phyloP scores from a whole-genome alignment of 257 asterid genomes.

The Scutellaria baicalensis region DNA sequence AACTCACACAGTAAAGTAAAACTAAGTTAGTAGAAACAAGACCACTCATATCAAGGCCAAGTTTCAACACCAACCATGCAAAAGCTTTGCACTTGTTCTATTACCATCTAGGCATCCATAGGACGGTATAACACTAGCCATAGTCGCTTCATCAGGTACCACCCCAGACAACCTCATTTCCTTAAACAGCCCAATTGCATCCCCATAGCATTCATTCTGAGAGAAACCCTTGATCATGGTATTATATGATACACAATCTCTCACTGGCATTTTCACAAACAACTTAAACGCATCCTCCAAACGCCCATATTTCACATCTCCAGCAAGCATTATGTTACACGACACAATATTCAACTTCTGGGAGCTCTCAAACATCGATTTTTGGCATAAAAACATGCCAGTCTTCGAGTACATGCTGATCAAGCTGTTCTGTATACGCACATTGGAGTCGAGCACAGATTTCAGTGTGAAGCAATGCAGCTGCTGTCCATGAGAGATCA shows the following conservation, averaged over 20 bases:
- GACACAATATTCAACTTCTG: conserved; percentile 49
- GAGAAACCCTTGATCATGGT: conserved; percentile 78
- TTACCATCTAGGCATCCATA: conserved; percentile 35
- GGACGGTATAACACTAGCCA: conserved; percentile 68
- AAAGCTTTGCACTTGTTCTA: conserved; percentile 29
- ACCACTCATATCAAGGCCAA: conserved; percentile 51
- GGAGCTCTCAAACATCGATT: conserved; percentile 38
- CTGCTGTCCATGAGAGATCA: conserved; percentile 46
- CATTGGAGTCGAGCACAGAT: conserved; percentile 51
- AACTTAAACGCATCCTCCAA: conserved; percentile 48
- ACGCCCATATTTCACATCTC: conserved; percentile 39
- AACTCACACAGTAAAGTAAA: conserved; percentile 42
- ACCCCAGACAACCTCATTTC: conserved; percentile 64
- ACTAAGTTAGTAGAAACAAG: conserved; percentile 71
- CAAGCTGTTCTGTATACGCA: conserved; percentile 69
- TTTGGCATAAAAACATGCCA: conserved; percentile 42
- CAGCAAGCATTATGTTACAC: conserved; percentile 65
- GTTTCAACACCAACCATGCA: no score
- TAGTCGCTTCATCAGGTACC: conserved; percentile 64
- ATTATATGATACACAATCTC: conserved; percentile 60
- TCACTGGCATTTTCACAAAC: conserved; percentile 75
- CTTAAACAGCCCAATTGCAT: conserved; percentile 44
- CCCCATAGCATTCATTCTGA: conserved; percentile 37
- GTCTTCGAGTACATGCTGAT: conserved; percentile 73
- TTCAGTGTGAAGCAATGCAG: conserved; percentile 53